Conservation (phyloP, 2,329 filamentous ascomycete genomes). For the Basipetospora sp. region DNA sequence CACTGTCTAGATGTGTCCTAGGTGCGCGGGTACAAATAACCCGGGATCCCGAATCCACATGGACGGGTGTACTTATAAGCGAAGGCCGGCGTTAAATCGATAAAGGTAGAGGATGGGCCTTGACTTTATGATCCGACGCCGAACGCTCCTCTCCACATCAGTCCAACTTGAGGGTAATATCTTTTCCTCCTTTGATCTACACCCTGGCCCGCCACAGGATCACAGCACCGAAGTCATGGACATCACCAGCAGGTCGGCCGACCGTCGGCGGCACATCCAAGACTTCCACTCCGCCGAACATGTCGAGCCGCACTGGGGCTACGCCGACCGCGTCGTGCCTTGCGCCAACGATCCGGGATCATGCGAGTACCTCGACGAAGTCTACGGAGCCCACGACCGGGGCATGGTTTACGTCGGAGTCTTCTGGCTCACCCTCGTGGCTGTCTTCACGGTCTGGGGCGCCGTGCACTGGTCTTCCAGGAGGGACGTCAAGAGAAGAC, state of each 20-base stretch:
- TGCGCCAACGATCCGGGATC: conserved; percentile 32
- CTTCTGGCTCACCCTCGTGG: conserved; percentile 32
- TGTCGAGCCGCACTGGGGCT: conserved; percentile 32
- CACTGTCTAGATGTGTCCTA: too few relatives aligned
- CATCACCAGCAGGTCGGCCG: background rate
- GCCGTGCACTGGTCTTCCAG: conserved; percentile 10
- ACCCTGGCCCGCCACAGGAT: too few relatives aligned
- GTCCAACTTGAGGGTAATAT: too few relatives aligned
- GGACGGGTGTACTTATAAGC: background rate
- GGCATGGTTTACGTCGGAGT: conserved; percentile 38
- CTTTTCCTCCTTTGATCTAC: too few relatives aligned
- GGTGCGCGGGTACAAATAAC: background rate
- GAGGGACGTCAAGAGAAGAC: too few relatives aligned
- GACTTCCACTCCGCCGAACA: conserved; percentile 21
- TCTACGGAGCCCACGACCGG: conserved; percentile 33
- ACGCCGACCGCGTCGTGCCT: conserved; percentile 28
- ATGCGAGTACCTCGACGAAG: conserved; percentile 35
- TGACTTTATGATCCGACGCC: too few relatives aligned
- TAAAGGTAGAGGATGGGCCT: too few relatives aligned
- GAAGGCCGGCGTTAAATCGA: too few relatives aligned
- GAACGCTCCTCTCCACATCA: too few relatives aligned
- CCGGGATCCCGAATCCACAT: background rate
- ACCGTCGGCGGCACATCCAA: conserved; percentile 24
- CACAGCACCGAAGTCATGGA: too few relatives aligned
- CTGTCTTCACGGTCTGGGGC: conserved; percentile 29